Base-by-base conservation (phyloP, 495 filamentous ascomycete species). In the Aspergillus bridgeri region DNA sequence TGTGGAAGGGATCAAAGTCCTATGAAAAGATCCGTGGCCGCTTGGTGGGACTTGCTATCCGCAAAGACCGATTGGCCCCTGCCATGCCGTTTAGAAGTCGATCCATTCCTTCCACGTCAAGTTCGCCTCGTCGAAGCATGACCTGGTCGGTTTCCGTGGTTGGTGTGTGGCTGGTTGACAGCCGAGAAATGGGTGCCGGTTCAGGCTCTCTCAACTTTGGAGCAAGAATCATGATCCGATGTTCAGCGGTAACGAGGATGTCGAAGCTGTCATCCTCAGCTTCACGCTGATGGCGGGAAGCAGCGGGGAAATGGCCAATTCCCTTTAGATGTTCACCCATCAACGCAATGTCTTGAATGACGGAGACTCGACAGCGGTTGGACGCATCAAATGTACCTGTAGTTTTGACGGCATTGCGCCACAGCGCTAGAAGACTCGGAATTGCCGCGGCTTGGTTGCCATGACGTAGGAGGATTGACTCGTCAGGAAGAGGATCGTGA, bases 391-490 rank as follows among this genome's bases (percentile, higher is more conserved):
- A 70, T 1, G 77, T 89, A 53, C 84, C 85, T 8, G 79, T 81
- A 7, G 83, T 75, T 48, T 79, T 82, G n/a, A 76, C 76, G 15
- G 81, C 78, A 53, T 81, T 85, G 8, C 83, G 81, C 88, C 87
- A 91, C 66, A 89, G 83, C 11, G 82, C 82, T 3, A 84, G 66
- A 24, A 91, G 71, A 27, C 82, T 83, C 3, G 88, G 82, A 45
- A 91, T 86, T 6, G 83, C 73, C 7, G 85, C 79, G 54, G 72
- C 79, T 21, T 81, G 79, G 13, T 82, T 78, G n/a, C 82, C 86
- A 45, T 89, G 80, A 72, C 86, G 88, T n/a, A 90, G 71, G 17
- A 88, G 70, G 9, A 87, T 77, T 25, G 81, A 83, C 65, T 91
- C 88, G 29, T 90, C 86, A 0, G 77, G 72, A 13, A 76, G 65